These are phyloP conservation scores for Thelephora terrestris DNA, from an alignment of 1,284 basidiomycete genomes.

Conservation along the genomic window DNA sequence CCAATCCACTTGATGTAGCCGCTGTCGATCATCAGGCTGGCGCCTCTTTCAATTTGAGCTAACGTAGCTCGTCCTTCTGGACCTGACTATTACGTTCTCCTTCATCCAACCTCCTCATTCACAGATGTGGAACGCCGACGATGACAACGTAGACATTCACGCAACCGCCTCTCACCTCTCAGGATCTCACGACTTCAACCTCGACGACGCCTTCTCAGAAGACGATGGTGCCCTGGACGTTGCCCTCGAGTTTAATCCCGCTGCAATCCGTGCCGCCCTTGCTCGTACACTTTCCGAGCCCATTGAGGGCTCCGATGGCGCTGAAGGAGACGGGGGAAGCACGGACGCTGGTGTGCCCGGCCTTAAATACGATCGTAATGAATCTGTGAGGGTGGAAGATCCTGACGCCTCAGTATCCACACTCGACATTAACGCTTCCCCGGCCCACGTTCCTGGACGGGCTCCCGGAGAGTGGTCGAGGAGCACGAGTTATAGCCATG, in stretches of 20 bases:
- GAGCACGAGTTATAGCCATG: too few relatives aligned
- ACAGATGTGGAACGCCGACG: too few relatives aligned
- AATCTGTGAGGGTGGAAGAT: slow-evolving; percentile 22
- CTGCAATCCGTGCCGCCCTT: slow-evolving; percentile 49
- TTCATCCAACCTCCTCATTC: neutral
- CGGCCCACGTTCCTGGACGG: slow-evolving; percentile 8
- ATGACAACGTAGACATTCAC: too few relatives aligned
- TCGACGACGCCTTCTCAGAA: slow-evolving; percentile 64
- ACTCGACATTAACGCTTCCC: slow-evolving; percentile 33
- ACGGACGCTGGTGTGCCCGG: slow-evolving; percentile 3
- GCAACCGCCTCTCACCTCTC: too few relatives aligned
- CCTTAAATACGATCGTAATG: slow-evolving; percentile 12
- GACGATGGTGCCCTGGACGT: slow-evolving; percentile 36
- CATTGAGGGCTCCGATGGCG: slow-evolving; percentile 12
- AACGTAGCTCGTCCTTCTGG: slow-evolving; percentile 3
- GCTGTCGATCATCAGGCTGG: slow-evolving; percentile 3
- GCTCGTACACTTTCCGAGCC: slow-evolving; percentile 29
- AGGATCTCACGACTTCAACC: slow-evolving; percentile 22
- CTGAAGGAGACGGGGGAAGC: slow-evolving; percentile 11
- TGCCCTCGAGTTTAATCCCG: slow-evolving; percentile 43
- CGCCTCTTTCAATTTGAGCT: slow-evolving; percentile 5
- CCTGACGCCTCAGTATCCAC: slow-evolving; percentile 49
- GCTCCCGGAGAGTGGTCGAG: too few relatives aligned
- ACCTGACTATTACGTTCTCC: slow-evolving; percentile 7
- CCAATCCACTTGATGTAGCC: neutral